Conservation (phyloP, 306 rosid species). For the Fagus sylvatica region DNA sequence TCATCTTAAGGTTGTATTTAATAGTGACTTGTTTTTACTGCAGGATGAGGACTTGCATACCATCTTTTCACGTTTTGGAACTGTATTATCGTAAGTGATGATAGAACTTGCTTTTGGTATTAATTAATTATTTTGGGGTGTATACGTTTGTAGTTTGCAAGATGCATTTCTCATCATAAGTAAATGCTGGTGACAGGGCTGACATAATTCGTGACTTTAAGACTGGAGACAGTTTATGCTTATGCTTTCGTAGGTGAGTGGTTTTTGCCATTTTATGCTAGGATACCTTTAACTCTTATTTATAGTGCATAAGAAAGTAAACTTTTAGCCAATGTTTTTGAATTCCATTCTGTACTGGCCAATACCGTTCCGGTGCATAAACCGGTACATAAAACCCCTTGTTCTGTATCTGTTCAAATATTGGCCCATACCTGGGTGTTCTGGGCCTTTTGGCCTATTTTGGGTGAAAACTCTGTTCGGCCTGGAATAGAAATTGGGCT, state of each 20-base stretch:
- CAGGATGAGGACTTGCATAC: slow-evolving; percentile 96
- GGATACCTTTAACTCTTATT: not conserved
- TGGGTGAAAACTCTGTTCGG: no score
- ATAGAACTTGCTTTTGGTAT: slow-evolving; percentile 15
- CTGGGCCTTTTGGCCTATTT: no score
- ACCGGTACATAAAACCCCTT: no score
- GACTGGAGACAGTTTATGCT: slow-evolving; percentile 95
- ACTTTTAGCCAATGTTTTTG: not conserved
- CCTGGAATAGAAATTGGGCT: no score
- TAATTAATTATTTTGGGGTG: slow-evolving; percentile 15
- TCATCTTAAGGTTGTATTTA: not conserved
- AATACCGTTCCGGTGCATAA: no score
- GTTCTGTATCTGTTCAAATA: no score
- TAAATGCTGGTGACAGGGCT: slow-evolving; percentile 62
- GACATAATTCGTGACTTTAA: slow-evolving; percentile 88
- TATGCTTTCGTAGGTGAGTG: slow-evolving; percentile 89
- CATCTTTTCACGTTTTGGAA: slow-evolving; percentile 91
- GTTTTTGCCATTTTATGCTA: slow-evolving; percentile 8
- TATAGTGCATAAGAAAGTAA: not conserved
- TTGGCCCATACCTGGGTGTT: no score
- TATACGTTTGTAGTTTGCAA: not conserved
- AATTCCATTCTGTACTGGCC: no score
- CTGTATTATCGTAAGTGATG: slow-evolving; percentile 71
- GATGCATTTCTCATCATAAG: slow-evolving; percentile 30
- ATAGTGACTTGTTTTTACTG: slow-evolving; percentile 22